Conservation (phyloP, 169 alveolate genomes). For the Ichthyophthirius multifiliis region DNA sequence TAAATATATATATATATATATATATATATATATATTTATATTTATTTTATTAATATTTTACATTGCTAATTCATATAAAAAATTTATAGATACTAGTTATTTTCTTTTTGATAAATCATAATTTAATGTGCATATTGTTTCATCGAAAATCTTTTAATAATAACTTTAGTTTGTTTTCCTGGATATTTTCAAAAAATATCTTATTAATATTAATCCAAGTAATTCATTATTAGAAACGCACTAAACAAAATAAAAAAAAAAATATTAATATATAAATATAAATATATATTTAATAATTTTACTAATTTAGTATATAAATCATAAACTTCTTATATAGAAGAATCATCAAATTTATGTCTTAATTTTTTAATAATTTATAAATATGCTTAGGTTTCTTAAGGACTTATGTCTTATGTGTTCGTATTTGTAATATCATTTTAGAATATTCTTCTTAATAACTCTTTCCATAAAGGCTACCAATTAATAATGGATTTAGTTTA, state of each 20-base stretch:
- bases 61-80: neutral
- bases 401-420: neutral
- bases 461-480: neutral
- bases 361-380: neutral
- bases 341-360: neutral
- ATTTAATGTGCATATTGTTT: neutral
- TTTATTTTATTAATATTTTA: neutral
- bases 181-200: slow-evolving; percentile 6
- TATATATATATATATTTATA: neutral
- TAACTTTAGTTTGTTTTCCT: neutral
- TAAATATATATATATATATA: neutral
- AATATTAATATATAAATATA: neutral
- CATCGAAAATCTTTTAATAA: neutral
- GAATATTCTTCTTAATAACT: neutral
- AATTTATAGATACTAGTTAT: neutral
- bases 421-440: neutral
- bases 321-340: neutral
- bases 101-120: neutral
- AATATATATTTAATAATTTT: neutral
- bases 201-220: neutral
- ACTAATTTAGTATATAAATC: neutral
- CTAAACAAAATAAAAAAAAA: neutral
- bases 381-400: neutral
- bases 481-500: neutral
- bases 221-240: neutral